Conservation (phyloP, 768 basidiomycete genomes). For the Leccinum imitatum region DNA sequence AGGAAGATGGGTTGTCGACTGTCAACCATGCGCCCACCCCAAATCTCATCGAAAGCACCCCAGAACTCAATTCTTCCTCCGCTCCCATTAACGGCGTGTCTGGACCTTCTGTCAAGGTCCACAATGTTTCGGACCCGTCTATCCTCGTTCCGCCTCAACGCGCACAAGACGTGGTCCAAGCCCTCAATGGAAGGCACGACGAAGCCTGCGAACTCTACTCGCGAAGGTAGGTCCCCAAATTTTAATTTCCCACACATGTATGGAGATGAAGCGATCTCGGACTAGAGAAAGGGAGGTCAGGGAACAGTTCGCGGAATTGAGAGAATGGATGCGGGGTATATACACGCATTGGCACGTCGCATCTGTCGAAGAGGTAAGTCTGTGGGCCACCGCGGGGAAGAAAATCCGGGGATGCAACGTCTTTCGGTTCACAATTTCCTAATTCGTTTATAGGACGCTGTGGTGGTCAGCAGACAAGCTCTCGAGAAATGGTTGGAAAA, state of each 20-base stretch:
- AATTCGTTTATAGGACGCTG: conserved; percentile 42
- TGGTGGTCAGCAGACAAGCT: conserved; percentile 59
- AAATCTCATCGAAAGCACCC: conserved; percentile 20
- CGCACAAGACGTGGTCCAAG: conserved; percentile 52
- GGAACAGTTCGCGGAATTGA: conserved; percentile 47
- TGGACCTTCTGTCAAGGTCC: conserved; percentile 12
- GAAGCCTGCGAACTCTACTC: conserved; percentile 50
- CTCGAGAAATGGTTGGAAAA: conserved; percentile 62
- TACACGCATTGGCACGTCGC: conserved; percentile 61
- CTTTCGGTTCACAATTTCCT: conserved; percentile 11
- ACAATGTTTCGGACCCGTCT: conserved; percentile 11
- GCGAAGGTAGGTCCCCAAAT: conserved; percentile 41
- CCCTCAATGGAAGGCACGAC: conserved; percentile 56
- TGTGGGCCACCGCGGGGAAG: conserved; percentile 5
- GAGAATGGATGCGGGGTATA: conserved; percentile 55
- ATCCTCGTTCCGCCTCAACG: conserved; percentile 50
- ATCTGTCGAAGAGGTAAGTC: conserved; percentile 47
- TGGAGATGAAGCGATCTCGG: conserved; percentile 14
- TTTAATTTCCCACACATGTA: conserved; percentile 15
- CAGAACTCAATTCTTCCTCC: conserved; percentile 12
- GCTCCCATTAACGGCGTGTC: conserved; percentile 22
- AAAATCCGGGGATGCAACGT: conserved; percentile 7
- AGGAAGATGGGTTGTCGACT: conserved; percentile 22
- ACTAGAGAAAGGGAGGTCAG: conserved; percentile 45
- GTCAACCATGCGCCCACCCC: conserved; percentile 16